Evolutionary conservation across 2,329 filamentous ascomycete species (phyloP), one percentile per base, ranked within the genome.

Genomic region (Talaromyces amestolkiae): DNA sequence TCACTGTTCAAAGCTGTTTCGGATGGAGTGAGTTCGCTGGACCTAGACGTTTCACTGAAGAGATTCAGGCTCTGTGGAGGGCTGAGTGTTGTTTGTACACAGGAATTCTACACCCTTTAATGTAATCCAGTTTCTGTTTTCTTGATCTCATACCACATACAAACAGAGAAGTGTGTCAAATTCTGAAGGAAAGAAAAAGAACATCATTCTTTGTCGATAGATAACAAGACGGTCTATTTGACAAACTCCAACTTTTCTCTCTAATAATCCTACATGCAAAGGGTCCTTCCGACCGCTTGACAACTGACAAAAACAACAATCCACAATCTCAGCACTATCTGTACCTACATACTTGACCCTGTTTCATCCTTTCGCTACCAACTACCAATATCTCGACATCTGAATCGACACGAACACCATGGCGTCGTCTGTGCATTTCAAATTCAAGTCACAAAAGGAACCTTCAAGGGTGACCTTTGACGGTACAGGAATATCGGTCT

Each of bases 381-480:
- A 8, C 27, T 31, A 31, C 7, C 4, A 31, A 31, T 31, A 31
- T 6, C 27, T 31, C 13, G 37, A 22, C 61, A 45, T 24, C 53
- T 45, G 31, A 41, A 71, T 19, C 51, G 64, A 77, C 71, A 77
- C 82, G 73, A 77, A 77, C 77, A 87, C 75, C 75, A 97, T 97
- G 93, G 88, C 92, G 77, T 97, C 95, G 65, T 98, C 93, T 71
- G 95, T 99, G 76, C 98, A 97, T 82, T 99, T 97, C 91, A 97
- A 97, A 83, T 99, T 99, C 89, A 98, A 97, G 83, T 98, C 94
- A 72, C 93, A 96, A 77, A 97, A 93, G 83, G 95, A 98, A 77
- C 92, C 93, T 67, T 92, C 92, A 65, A 89, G 93, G 75, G 93
- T 99, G 74, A 91, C 93, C 75, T 98, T 99, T 79, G 94, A 99